A percentile compares a stretch with the other conserved stretches of the same genome.
phyloP scores from a whole-genome alignment of 805 yeast species.

The Candida morakotiae region DNA sequence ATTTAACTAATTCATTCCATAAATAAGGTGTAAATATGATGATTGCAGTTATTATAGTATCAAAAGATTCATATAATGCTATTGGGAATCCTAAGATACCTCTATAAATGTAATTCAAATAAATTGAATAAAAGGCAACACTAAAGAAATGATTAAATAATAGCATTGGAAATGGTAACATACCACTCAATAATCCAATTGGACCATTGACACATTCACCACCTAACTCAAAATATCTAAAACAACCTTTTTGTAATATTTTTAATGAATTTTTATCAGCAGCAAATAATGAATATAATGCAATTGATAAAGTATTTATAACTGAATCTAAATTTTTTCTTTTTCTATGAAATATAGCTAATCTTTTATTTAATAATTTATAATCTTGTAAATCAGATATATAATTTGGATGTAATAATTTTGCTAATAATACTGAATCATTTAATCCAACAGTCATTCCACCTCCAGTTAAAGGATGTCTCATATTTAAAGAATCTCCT shows the following conservation, averaged over 20 bases:
- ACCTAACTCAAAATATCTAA: conserved; percentile 78
- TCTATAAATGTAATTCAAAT: conserved; percentile 57
- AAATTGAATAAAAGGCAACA: conserved; percentile 83
- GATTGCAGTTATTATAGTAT: conserved; percentile 69
- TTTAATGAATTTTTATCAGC: conserved; percentile 67
- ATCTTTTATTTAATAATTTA: conserved; percentile 48
- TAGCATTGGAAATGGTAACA: conserved; percentile 67
- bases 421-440: conserved; percentile 71
- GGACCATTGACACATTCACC: conserved; percentile 79
- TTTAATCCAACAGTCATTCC: conserved; percentile 98
- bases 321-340: conserved; percentile 81
- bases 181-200: conserved; percentile 77
- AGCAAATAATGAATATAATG: conserved; percentile 84
- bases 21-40: conserved; percentile 78
- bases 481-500: conserved; percentile 95
- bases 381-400: conserved; percentile 58
- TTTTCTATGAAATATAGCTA: conserved; percentile 67
- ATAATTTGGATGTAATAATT: conserved; percentile 51
- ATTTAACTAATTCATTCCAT: conserved; percentile 40
- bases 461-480: conserved; percentile 98
- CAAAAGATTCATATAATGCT: conserved; percentile 66
- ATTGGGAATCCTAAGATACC: conserved; percentile 68
- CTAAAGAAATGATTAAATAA: conserved; percentile 83
- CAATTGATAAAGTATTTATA: conserved; percentile 84
- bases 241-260: conserved; percentile 83